These are phyloP conservation scores for Mycena capillaripes DNA, from an alignment of 768 basidiomycete genomes.

Conservation along the genomic window DNA sequence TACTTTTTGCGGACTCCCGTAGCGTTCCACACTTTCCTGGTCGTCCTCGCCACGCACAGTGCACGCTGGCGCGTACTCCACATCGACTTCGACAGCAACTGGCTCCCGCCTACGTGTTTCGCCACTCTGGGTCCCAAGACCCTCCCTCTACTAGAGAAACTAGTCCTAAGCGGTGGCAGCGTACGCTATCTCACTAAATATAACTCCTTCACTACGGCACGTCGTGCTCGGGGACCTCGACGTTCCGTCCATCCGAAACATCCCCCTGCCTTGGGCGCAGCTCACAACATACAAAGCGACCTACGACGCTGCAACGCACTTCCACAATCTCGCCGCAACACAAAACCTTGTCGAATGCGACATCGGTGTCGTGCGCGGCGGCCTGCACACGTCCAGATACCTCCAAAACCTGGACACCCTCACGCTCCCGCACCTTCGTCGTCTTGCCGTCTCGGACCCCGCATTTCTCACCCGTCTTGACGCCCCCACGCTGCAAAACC, in stretches of 20 bases:
- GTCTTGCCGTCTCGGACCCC: not conserved
- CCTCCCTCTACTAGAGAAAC: not conserved
- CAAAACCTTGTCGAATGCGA: slow-evolving; percentile 14
- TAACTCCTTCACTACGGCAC: not conserved
- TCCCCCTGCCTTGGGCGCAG: not conserved
- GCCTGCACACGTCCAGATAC: not conserved
- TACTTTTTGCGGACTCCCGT: too few species aligned
- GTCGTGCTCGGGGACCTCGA: not conserved
- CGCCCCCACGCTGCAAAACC: not conserved
- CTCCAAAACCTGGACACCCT: not conserved
- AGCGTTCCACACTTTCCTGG: too few species aligned
- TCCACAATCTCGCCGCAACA: not conserved
- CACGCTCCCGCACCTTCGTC: not conserved
- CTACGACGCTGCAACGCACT: not conserved
- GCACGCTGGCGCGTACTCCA: not conserved
- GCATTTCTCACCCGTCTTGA: not conserved
- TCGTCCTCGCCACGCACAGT: not conserved
- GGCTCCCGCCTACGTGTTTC: not conserved
- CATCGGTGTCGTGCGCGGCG: not conserved
- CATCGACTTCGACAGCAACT: not conserved
- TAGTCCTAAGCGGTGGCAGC: not conserved
- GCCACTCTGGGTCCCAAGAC: not conserved
- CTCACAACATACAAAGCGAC: not conserved
- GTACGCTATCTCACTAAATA: not conserved
- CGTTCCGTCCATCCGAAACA: not conserved